Evolutionary conservation across 2,329 filamentous ascomycete genomes (phyloP), one percentile per base, ranked within the genome.

Genomic region (Colletotrichum coccodes): DNA sequence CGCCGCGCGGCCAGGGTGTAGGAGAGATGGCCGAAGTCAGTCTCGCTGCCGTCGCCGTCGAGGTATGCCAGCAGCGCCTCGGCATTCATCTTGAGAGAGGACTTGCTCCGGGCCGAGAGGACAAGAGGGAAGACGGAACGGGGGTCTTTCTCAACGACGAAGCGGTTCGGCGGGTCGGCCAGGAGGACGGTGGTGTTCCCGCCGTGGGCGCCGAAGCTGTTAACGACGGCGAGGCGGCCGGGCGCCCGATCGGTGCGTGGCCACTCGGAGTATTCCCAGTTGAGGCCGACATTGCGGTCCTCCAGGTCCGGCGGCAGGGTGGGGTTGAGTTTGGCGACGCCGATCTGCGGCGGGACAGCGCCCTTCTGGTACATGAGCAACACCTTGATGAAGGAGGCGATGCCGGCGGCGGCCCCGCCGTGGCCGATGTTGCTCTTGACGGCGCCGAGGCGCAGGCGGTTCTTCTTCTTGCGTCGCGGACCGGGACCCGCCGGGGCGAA

Each of bases 111-210:
- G 42, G 42, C 42, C n/a, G n/a, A 44, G 42, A 44, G 42, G 42
- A 21, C 3, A 6, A 44, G n/a, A 44, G n/a, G 42, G n/a, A 44
- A 44, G 42, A 44, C 42, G 8, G n/a, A 44, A 18, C 42, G 42
- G n/a, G n/a, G 42, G 42, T 44, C 42, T 16, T 23, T 44, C 42
- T 21, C 42, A 23, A 44, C 42, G n/a, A 44, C 42, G 4, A 3
- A 44, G n/a, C 42, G 42, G n/a, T 23, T 18, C 60, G 88, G 87
- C 0, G 82, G 87, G 70, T 92, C 90, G 73, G 92, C 88, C 2
- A 93, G 74, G 7, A 93, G 77, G 28, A 93, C 76, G 12, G 89
- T 87, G 2, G 90, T 92, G 77, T 94, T 94, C 38, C 91, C 91
- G 70, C 91, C 91, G 61, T 91, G 89, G 9, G 91, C 91, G 2